These are phyloP conservation scores for Mycena galericulata DNA, from an alignment of 768 basidiomycete species.

Conservation along the genomic window DNA sequence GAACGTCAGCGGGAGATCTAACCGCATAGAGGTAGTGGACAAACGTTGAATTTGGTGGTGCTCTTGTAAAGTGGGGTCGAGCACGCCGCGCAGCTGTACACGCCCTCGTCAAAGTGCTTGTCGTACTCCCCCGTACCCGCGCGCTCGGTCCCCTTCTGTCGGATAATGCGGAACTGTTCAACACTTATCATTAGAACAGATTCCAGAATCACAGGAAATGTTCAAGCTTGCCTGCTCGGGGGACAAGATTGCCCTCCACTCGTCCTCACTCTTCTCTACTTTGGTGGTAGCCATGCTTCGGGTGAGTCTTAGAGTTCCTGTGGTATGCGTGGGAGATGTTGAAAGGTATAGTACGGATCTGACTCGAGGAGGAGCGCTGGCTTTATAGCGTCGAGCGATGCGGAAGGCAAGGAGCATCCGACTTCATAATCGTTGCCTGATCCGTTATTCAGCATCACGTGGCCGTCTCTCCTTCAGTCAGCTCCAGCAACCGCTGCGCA, in stretches of 20 bases:
- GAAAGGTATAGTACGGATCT: neutral
- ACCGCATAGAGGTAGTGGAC: constrained; percentile 28
- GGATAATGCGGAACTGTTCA: constrained; percentile 82
- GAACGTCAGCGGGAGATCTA: neutral
- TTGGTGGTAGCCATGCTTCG: constrained; percentile 54
- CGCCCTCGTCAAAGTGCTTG: constrained; percentile 71
- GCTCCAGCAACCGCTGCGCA: neutral
- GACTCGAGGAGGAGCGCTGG: neutral
- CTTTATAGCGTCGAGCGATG: constrained; percentile 16
- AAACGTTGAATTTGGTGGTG: constrained; percentile 84
- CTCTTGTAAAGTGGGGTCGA: constrained; percentile 88
- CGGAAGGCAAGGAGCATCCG: constrained; percentile 5
- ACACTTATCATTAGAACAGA: neutral
- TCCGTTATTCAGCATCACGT: constrained; percentile 24
- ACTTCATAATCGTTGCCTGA: neutral
- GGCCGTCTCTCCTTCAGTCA: neutral
- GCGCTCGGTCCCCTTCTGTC: constrained; percentile 88
- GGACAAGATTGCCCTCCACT: constrained; percentile 87
- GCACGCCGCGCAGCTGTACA: constrained; percentile 86
- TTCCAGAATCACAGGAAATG: neutral
- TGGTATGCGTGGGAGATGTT: neutral
- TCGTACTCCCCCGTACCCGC: constrained; percentile 87
- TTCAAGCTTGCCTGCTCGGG: constrained; percentile 77
- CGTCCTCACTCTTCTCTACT: constrained; percentile 70
- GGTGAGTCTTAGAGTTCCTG: neutral